Base-by-base conservation (phyloP, 192 early-diverging fungal species). In the Thamnidium elegans region DNA sequence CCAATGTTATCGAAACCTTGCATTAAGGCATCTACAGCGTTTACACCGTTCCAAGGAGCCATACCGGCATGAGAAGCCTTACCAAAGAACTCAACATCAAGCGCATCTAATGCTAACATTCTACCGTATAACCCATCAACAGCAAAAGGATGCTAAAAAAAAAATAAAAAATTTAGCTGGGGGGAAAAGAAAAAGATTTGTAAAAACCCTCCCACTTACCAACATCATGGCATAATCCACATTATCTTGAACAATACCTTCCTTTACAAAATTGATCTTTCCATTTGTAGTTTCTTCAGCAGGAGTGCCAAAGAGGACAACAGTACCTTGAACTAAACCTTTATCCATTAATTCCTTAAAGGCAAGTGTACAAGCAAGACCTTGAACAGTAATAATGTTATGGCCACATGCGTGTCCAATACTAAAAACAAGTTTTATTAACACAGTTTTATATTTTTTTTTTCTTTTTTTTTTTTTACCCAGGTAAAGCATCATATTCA, bases 161-260 rank as follows among this genome's bases (percentile, higher is more conserved):
- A 11, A 51, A 6, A 47, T 15, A 51, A 4, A 50, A 17, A 48
- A 17, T 15, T 19, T 48, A 48, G 15, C 44, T 46, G 44, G 15
- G 14, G 1, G 17, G 15, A n/a, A 10, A 48, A 48, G 0, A 17
- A 17, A 51, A 17, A 48, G 1, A 30, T 4, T 2, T 32, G 4
- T 30, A 1, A 30, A 30, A 23, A n/a, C n/a, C n/a, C n/a, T n/a
- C n/a, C 26, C 26, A 26, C 55, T 67, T 60, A 67, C 66, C 45
- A 86, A 68, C 90, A 94, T 94, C 80, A 94, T 73, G 60, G 87
- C 81, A 15, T 85, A 61, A 59, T 90, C 89, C 21, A 84, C 66
- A 0, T 56, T 62, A 63, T 76, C 78, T 15, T 89, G 72, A 65
- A 92, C 85, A 3, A 83, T 82, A 7, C 84, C 85, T 2, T 71